A percentile compares a stretch with the other conserved stretches of the same genome.
These are phyloP conservation scores for Tricholoma sp. DNA, from an alignment of 768 basidiomycete species.

Conservation along the genomic window DNA sequence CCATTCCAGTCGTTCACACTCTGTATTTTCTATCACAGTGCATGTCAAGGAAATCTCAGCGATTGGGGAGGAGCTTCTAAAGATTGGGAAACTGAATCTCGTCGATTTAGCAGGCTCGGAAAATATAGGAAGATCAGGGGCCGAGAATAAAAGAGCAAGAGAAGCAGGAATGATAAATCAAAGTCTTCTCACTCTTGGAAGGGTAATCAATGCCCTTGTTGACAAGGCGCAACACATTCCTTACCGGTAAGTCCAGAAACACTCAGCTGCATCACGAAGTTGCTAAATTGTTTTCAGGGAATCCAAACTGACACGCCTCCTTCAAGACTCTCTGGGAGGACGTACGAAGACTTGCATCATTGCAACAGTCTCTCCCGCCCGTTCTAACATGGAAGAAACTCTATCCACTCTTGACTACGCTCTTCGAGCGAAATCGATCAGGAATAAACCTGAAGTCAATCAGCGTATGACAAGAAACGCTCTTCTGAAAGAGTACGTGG, in stretches of 20 bases:
- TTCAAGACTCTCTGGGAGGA: slow-evolving; percentile 99
- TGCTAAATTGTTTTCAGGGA: slow-evolving; percentile 46
- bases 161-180: slow-evolving; percentile 99
- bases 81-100: slow-evolving; percentile 92
- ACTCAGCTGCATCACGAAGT: not conserved
- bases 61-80: slow-evolving; percentile 82
- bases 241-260: slow-evolving; percentile 58
- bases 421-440: slow-evolving; percentile 89
- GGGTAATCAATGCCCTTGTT: slow-evolving; percentile 95
- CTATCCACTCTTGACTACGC: slow-evolving; percentile 97
- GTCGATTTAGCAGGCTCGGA: slow-evolving; percentile 98
- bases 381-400: slow-evolving; percentile 94
- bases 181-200: slow-evolving; percentile 90
- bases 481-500: slow-evolving; percentile 88
- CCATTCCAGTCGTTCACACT: slow-evolving; percentile 95
- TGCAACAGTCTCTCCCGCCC: slow-evolving; percentile 91
- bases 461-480: slow-evolving; percentile 91
- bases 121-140: slow-evolving; percentile 93
- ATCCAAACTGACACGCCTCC: slow-evolving; percentile 93
- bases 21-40: slow-evolving; percentile 94
- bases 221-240: slow-evolving; percentile 90
- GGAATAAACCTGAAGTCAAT: slow-evolving; percentile 93
- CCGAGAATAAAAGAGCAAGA: slow-evolving; percentile 89
- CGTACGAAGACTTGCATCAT: slow-evolving; percentile 97
- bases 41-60: slow-evolving; percentile 81